phyloP scores from a whole-genome alignment of 495 filamentous ascomycete genomes.

The Arthonia radiata region DNA sequence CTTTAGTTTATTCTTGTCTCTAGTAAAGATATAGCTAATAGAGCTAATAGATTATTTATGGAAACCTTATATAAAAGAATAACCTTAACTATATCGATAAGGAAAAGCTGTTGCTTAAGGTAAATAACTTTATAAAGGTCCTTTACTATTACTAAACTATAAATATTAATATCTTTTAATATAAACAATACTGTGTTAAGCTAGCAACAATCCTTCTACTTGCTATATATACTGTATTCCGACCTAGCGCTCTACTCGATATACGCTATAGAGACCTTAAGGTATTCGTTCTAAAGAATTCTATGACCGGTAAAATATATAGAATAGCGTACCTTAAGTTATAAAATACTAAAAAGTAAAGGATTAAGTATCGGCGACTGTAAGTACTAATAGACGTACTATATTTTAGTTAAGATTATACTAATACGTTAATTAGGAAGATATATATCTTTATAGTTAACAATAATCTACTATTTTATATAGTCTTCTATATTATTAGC shows the following conservation, averaged over 20 bases:
- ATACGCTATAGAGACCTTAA: neutral
- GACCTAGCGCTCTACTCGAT: neutral
- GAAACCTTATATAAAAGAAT: too few relatives aligned
- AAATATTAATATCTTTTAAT: slow-evolving; percentile 3
- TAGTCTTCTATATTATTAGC: slow-evolving; percentile 6
- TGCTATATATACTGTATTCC: neutral
- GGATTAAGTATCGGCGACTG: slow-evolving; percentile 1
- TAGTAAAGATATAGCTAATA: too few relatives aligned
- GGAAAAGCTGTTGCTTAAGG: too few relatives aligned
- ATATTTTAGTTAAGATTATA: too few relatives aligned
- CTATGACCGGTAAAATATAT: slow-evolving; percentile 1
- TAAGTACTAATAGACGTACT: too few relatives aligned
- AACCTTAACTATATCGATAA: too few relatives aligned
- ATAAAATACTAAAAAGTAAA: slow-evolving; percentile 1
- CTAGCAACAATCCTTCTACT: slow-evolving; percentile 3
- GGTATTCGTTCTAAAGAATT: slow-evolving; percentile 1
- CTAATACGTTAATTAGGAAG: slow-evolving; percentile 1
- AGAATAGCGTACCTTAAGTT: slow-evolving; percentile 1
- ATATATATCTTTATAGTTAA: slow-evolving; percentile 3
- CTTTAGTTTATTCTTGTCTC: too few relatives aligned
- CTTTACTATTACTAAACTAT: slow-evolving; percentile 2
- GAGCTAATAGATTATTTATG: too few relatives aligned
- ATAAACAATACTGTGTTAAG: slow-evolving; percentile 2
- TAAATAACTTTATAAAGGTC: slow-evolving; percentile 2
- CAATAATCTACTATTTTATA: too few relatives aligned